phyloP scores from a whole-genome alignment of 495 filamentous ascomycete genomes.

The Articulospora tetracladia region DNA sequence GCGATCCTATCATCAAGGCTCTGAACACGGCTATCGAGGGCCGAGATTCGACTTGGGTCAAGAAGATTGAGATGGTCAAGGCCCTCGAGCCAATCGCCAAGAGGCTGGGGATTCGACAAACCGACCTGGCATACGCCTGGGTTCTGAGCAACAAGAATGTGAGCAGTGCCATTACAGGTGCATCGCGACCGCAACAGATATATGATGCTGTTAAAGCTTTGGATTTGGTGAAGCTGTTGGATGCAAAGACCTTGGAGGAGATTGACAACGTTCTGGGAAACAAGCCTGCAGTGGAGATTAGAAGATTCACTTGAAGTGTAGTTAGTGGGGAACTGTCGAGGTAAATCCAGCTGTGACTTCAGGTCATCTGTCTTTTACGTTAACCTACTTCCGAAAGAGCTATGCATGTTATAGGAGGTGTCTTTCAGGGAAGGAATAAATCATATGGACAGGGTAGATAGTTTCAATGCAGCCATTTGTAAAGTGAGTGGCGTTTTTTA shows the following conservation, averaged over 20 bases:
- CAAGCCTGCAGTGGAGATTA: slow-evolving; percentile 47
- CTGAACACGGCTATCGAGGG: slow-evolving; percentile 42
- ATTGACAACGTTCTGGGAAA: slow-evolving; percentile 66
- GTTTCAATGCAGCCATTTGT: too few relatives aligned
- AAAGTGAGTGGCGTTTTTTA: too few relatives aligned
- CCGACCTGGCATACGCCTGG: slow-evolving; percentile 73
- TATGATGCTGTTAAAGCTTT: slow-evolving; percentile 66
- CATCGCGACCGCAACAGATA: slow-evolving; percentile 67
- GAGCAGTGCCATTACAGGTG: slow-evolving; percentile 73
- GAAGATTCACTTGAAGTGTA: slow-evolving; percentile 23
- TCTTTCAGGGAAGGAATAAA: too few relatives aligned
- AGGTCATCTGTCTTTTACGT: too few relatives aligned
- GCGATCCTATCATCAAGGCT: slow-evolving; percentile 41
- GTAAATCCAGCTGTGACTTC: too few relatives aligned
- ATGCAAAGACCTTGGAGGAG: slow-evolving; percentile 61
- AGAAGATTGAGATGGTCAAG: slow-evolving; percentile 38
- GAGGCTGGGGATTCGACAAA: slow-evolving; percentile 58
- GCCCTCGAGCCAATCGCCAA: slow-evolving; percentile 61
- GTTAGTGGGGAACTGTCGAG: too few relatives aligned
- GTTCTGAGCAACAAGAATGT: slow-evolving; percentile 73
- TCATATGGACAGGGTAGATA: too few relatives aligned
- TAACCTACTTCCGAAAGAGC: too few relatives aligned
- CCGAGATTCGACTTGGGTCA: slow-evolving; percentile 43
- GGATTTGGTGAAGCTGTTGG: slow-evolving; percentile 55
- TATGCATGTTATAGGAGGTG: too few relatives aligned